Percentiles rank a stretch among this genome's conserved stretches.
phyloP scores from a whole-genome alignment of 2,329 filamentous ascomycete species.

The Aureobasidium sp. region DNA sequence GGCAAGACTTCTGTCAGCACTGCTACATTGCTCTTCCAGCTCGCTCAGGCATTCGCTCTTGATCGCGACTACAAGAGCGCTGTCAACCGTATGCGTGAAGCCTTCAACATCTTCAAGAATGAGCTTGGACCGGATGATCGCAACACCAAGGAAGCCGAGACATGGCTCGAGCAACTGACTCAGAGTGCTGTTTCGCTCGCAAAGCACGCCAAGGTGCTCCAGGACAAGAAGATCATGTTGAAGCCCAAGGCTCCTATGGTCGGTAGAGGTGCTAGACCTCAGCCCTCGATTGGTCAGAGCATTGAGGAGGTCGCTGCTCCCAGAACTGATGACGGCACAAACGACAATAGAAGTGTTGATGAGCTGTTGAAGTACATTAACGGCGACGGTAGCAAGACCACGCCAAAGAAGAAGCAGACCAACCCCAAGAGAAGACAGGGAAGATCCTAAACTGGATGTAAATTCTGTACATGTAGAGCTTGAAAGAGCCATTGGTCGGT shows the following conservation, averaged over 20 bases:
- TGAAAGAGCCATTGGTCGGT: not conserved
- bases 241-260: conserved; percentile 39
- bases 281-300: conserved; percentile 53
- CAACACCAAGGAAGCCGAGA: conserved; percentile 97
- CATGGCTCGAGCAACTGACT: conserved; percentile 91
- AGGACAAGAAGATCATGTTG: conserved; percentile 46
- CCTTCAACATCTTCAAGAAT: conserved; percentile 86
- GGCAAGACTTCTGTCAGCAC: conserved; percentile 87
- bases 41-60: conserved; percentile 89
- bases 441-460: not conserved
- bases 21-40: conserved; percentile 91
- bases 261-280: conserved; percentile 49
- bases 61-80: conserved; percentile 90
- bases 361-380: conserved; percentile 94
- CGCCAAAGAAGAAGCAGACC: conserved; percentile 35
- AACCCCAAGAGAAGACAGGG: conserved; percentile 33
- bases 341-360: conserved; percentile 62
- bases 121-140: conserved; percentile 84
- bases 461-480: not conserved
- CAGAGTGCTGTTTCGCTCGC: conserved; percentile 91
- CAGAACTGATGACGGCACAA: not conserved
- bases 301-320: conserved; percentile 4
- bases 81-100: conserved; percentile 89
- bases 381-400: conserved; percentile 43
- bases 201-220: conserved; percentile 82